Evolutionary conservation across 1,139 yeast genomes (phyloP), one percentile per base, ranked within the genome.

Genomic region (Spathaspora sp.): DNA sequence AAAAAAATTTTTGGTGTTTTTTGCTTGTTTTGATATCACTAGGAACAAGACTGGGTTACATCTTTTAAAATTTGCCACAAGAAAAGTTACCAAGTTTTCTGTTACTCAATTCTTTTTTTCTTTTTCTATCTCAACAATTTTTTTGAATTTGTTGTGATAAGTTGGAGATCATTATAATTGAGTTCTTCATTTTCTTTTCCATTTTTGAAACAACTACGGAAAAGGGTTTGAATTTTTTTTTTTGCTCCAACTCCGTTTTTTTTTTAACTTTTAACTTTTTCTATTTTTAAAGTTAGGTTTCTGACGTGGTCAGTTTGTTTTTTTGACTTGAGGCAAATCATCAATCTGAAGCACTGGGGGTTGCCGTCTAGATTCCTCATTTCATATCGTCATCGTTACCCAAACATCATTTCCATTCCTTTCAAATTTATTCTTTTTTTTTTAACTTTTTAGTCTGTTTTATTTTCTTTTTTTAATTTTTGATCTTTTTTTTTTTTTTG

Each of bases 251-350:
- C 38, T 34, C 15, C n/a, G 13, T 16, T 34, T 15, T 17, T 17
- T 34, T 34, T 34, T 17, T 4, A 20, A 20, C 23, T 16, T 34
- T 34, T 34, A 17, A 17, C 36, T 34, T 34, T 34, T 34, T 34
- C 38, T 34, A 4, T 34, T 34, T 29, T 34, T 34, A 34, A 34
- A 17, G 38, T 34, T 34, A 17, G 38, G 24, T n/a, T 34, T 34
- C 23, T 17, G 29, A 26, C n/a, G 11, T 26, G 38, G 38, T 17
- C 15, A 15, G 10, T 33, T 33, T 5, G 2, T 16, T 5, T 16
- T 5, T 5, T 33, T 33, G 16, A 17, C 38, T 17, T 17, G 13
- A 6, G 11, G 36, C 10, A 9, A 18, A 2, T n/a, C 8, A 15
- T 7, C 15, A 9, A 33, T 34, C 16, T 34, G 38, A 34, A 34